Percentiles rank a stretch among this genome's conserved stretches.
phyloP scores from a whole-genome alignment of 257 asterid species.

The Nicotiana noctiflora region DNA sequence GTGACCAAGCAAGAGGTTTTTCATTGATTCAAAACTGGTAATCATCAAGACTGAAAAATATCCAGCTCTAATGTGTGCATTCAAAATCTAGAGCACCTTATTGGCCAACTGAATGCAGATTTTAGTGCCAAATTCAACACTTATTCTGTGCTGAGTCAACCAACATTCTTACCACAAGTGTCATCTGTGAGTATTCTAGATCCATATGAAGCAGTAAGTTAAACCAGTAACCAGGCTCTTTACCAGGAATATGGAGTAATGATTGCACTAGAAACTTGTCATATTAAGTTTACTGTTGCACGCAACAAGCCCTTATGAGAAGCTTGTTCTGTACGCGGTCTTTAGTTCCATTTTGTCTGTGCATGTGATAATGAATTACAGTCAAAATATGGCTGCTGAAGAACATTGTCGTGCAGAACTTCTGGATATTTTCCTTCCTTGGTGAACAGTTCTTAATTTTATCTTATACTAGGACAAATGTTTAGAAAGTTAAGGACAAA shows the following conservation, averaged over 20 bases:
- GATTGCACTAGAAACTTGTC: background rate
- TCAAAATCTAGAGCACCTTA: background rate
- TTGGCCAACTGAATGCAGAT: background rate
- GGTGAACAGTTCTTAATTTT: background rate
- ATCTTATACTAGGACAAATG: background rate
- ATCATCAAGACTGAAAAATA: background rate
- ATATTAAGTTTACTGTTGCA: background rate
- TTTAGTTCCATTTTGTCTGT: background rate
- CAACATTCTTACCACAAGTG: background rate
- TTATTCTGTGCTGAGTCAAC: background rate
- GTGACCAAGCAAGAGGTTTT: background rate
- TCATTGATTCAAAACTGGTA: background rate
- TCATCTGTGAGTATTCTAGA: background rate
- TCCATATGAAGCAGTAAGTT: background rate
- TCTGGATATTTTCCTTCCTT: background rate
- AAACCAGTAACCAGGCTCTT: background rate
- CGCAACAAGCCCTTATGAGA: background rate
- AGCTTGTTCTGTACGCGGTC: background rate
- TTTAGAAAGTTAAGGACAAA: background rate
- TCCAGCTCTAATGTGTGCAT: background rate
- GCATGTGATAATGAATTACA: background rate
- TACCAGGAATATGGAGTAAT: background rate
- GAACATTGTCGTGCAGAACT: background rate
- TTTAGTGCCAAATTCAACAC: background rate
- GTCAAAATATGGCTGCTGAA: background rate